Base-by-base conservation (phyloP, 1,284 basidiomycete genomes). In the Boletellus deceptivus region DNA sequence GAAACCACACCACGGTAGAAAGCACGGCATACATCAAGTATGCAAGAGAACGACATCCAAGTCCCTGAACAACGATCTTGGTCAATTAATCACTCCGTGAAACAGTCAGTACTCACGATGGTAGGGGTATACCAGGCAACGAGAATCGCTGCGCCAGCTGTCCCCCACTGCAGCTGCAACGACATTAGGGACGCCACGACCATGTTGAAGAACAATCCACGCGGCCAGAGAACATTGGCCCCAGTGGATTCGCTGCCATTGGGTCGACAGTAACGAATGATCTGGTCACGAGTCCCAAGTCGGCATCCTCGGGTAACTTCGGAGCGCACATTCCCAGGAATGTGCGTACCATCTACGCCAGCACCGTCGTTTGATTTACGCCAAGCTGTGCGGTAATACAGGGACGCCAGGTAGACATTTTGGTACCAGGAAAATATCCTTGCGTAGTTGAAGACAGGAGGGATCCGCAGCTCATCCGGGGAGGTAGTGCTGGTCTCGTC, bases 151-250 rank as follows among this genome's bases (percentile, higher is more conserved):
- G 70, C 66, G 3, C 63, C 59, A 0, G 69, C 65, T 1, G 74
- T 75, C 0, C 67, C 67, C 73, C 75, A 77, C 46, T 75, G 73
- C 27, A 76, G 53, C 1, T 53, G 49, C 6, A 75, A 46, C 4
- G 70, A 65, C 18, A 70, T 52, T 1, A 64, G 6, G 1, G 72
- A 71, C 8, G 73, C 71, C 1, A 71, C 33, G 11, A 66, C 39
- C 48, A 73, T 69, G 31, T 73, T 68, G 3, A 50, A 54, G 14
- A 69, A 50, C 1, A 72, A 55, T 4, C 61, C 63, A 1, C 53
- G 59, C 8, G 62, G 67, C 64, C 63, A 70, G 25, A 54, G 58
- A 51, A 60, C 54, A 1, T 44, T 11, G 0, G 45, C 22, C 4
- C 36, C 38, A 1, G 39, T 24, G 31, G 39, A 33, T 17, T 61